phyloP scores from a whole-genome alignment of 352 stramenopile genomes.

The Chrysophaeum taylorii region DNA sequence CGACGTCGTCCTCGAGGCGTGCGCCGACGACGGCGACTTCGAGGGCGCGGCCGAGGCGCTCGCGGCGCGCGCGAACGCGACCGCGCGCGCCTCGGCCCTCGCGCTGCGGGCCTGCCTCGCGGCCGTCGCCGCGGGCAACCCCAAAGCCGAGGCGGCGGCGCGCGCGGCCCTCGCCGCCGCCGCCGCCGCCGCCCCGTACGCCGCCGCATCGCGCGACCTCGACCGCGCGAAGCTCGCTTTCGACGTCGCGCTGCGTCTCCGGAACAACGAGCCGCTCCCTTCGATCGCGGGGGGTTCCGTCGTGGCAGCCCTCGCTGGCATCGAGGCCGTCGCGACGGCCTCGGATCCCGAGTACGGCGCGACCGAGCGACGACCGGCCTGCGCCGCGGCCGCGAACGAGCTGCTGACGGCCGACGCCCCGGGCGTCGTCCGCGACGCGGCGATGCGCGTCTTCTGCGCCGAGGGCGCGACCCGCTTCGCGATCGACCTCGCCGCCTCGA shows the following conservation, averaged over 20 bases:
- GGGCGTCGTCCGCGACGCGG: not conserved
- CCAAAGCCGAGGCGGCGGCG: not conserved
- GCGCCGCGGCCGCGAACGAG: not conserved
- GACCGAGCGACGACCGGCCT: not conserved
- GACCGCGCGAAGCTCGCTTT: too few relatives aligned
- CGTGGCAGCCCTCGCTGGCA: not conserved
- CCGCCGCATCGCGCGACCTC: too few relatives aligned
- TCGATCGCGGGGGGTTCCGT: too few relatives aligned
- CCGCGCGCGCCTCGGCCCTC: not conserved
- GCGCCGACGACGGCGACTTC: slow-evolving; percentile 7
- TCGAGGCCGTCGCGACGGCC: not conserved
- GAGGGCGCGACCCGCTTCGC: not conserved
- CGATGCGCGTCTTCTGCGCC: not conserved
- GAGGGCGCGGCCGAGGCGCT: not conserved
- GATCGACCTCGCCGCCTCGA: not conserved
- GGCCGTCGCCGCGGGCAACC: not conserved
- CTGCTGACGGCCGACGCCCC: not conserved
- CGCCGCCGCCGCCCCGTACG: too few relatives aligned
- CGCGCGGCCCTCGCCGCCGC: not conserved
- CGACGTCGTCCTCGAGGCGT: not conserved
- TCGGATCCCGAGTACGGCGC: not conserved
- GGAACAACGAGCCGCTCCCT: too few relatives aligned
- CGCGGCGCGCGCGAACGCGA: not conserved
- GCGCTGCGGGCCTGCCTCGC: not conserved
- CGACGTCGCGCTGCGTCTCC: too few relatives aligned